Evolutionary conservation across 2,329 filamentous ascomycete genomes (phyloP), one percentile per base, ranked within the genome.

Genomic region (Venturia effusa): DNA sequence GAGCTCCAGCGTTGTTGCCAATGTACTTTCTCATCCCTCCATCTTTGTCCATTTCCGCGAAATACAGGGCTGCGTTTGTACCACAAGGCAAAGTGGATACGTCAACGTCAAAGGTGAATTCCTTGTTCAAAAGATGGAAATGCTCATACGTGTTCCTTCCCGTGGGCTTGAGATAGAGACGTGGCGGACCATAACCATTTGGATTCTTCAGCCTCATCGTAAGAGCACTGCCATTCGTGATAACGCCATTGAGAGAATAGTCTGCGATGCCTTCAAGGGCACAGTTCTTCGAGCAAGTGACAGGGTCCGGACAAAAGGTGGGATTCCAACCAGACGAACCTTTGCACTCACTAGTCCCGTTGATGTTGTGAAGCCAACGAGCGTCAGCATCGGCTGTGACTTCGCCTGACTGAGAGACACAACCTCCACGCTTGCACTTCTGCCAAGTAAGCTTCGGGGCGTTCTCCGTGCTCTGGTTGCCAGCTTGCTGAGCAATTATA

Each of bases 11-110:
- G 67, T 74, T 74, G 72, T 79, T 86, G 74, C 72, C 77, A 0
- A 77, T 69, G 69, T 80, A 82, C 68, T 76, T 76, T 65, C 76
- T 70, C 64, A 79, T 67, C 34, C 84, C 86, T 68, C 88, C 88
- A 69, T 86, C 83, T 7, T 78, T 75, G 15, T 82, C 79, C 85
- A 88, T 88, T 69, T 82, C 77, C 15, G 82, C 77, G 51, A 88
- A 79, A 76, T 90, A 89, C 57, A 90, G 76, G 55, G 87, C 87
- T 63, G 87, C 88, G 74, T 90, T 90, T 65, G 90, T 75, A 66
- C 88, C 88, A 70, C 88, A 90, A 65, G 83, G 82, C 22, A 88
- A 77, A 68, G 82, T 81, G 45, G 85, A 88, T 55, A 88, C 71
- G 66, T 76, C 74, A 27, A 76, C 74, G 41, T 76, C 74, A 66